A percentile compares a stretch with the other conserved stretches of the same genome.
Evolutionary conservation across 1,139 yeast species (phyloP).

Genomic region (Candida neerlandica): DNA sequence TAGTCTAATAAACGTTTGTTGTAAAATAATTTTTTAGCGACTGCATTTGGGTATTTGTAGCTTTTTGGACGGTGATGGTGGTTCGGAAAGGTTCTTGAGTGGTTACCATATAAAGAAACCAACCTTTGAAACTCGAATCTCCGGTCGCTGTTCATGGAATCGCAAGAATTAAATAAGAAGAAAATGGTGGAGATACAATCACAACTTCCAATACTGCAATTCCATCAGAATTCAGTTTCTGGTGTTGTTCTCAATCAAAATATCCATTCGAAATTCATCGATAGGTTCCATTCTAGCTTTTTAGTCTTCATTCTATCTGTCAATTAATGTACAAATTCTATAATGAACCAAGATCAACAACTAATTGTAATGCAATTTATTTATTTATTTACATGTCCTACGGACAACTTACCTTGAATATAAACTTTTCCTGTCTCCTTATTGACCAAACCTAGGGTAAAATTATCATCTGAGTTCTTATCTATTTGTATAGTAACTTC

Average conservation of each 20-base stretch:
- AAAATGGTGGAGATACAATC: slow-evolving; percentile 29
- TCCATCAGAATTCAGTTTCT: slow-evolving; percentile 37
- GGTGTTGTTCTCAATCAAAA: slow-evolving; percentile 44
- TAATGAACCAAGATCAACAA: slow-evolving; percentile 38
- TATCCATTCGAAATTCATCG: slow-evolving; percentile 25
- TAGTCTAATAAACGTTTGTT: too few relatives aligned
- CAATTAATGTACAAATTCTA: too few relatives aligned
- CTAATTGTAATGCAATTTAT: too few relatives aligned
- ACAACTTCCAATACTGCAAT: slow-evolving; percentile 33
- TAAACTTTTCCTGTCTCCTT: slow-evolving; percentile 11
- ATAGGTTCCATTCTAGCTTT: too few relatives aligned
- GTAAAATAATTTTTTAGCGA: too few relatives aligned
- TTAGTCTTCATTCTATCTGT: too few relatives aligned
- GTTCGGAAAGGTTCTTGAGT: too few relatives aligned
- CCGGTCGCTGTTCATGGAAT: neutral
- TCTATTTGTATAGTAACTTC: slow-evolving; percentile 12
- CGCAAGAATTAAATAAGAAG: slow-evolving; percentile 24
- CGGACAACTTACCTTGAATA: slow-evolving; percentile 13
- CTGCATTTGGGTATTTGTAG: too few relatives aligned
- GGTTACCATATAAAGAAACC: too few relatives aligned
- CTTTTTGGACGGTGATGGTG: too few relatives aligned
- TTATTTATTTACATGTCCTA: neutral
- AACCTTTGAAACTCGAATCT: too few relatives aligned
- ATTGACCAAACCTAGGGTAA: slow-evolving; percentile 12
- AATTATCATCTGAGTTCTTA: neutral